Conservation (phyloP, 1,284 basidiomycete genomes). For the Fomitopsis palustris region DNA sequence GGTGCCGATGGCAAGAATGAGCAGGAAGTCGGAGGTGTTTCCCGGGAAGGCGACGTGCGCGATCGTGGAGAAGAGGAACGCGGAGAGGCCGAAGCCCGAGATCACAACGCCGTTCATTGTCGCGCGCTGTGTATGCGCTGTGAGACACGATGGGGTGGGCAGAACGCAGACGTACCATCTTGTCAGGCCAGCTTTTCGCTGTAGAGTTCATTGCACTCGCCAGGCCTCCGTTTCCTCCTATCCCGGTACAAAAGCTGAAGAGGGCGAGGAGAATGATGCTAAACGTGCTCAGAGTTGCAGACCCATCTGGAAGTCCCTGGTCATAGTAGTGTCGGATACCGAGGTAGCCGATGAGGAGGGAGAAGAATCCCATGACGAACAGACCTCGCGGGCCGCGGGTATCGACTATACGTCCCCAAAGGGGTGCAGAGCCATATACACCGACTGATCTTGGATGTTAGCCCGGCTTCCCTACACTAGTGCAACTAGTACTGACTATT, state of each 20-base stretch:
- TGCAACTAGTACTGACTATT: conserved; percentile 41
- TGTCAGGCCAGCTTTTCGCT: conserved; percentile 61
- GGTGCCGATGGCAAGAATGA: conserved; percentile 70
- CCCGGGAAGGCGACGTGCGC: conserved; percentile 67
- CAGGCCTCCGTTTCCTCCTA: conserved; percentile 59
- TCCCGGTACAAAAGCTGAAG: conserved; percentile 56
- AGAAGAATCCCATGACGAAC: conserved; percentile 43
- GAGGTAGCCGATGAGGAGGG: conserved; percentile 60
- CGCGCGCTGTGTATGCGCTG: conserved; percentile 49
- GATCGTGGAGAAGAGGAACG: conserved; percentile 74
- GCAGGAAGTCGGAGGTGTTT: conserved; percentile 65
- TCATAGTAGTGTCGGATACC: conserved; percentile 65
- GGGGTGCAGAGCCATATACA: conserved; percentile 55
- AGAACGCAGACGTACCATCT: conserved; percentile 35
- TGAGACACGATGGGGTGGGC: neutral
- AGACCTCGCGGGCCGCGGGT: conserved; percentile 54
- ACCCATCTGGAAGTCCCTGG: conserved; percentile 35
- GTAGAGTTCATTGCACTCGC: conserved; percentile 57
- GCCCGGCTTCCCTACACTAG: conserved; percentile 3
- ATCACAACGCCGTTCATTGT: conserved; percentile 72
- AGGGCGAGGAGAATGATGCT: conserved; percentile 40
- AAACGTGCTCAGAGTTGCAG: conserved; percentile 16
- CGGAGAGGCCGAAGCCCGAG: conserved; percentile 82
- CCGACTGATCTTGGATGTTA: conserved; percentile 42
- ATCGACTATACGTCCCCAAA: conserved; percentile 72